These are phyloP conservation scores for Chytriomyces hyalinus DNA, from an alignment of 192 early-diverging fungal genomes.

Conservation along the genomic window DNA sequence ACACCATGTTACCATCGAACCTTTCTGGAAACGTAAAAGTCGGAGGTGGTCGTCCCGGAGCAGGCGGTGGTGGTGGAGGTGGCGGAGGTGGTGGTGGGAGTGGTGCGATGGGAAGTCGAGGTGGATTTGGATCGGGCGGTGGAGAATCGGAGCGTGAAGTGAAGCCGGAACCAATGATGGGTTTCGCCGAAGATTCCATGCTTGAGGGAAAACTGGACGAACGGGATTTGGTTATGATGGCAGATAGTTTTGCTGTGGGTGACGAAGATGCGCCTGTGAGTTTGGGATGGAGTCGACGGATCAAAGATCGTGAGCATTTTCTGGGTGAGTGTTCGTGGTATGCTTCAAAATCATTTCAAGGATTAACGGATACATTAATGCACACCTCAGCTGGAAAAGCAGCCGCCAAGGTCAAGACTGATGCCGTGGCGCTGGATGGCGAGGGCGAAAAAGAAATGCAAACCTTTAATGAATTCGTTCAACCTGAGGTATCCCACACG, in stretches of 20 bases:
- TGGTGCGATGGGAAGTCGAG: not conserved
- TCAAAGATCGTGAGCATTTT: constrained; percentile 30
- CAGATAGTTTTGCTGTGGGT: constrained; percentile 14
- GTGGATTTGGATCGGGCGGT: constrained; percentile 9
- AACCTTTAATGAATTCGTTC: constrained; percentile 23
- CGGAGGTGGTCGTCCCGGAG: not conserved
- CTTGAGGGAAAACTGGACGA: constrained; percentile 10
- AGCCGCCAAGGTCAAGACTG: not conserved
- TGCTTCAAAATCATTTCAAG: not conserved
- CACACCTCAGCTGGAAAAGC: constrained; percentile 1
- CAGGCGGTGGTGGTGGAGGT: not conserved
- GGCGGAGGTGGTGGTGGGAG: constrained; percentile 4
- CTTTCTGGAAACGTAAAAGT: not conserved
- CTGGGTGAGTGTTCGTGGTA: constrained; percentile 6
- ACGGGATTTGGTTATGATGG: constrained; percentile 19
- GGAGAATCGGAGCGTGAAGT: not conserved
- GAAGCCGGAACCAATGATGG: not conserved
- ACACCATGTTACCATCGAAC: constrained; percentile 13
- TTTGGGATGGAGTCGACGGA: constrained; percentile 21
- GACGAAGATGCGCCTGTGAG: constrained; percentile 25
- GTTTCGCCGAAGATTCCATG: not conserved
- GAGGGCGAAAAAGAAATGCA: constrained; percentile 17
- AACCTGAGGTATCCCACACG: constrained; percentile 16
- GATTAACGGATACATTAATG: not conserved
- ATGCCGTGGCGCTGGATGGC: not conserved